Evolutionary conservation across 257 asterid genomes (phyloP), one percentile per base, ranked within the genome.

Genomic region (Fraxinus cuspidata): DNA sequence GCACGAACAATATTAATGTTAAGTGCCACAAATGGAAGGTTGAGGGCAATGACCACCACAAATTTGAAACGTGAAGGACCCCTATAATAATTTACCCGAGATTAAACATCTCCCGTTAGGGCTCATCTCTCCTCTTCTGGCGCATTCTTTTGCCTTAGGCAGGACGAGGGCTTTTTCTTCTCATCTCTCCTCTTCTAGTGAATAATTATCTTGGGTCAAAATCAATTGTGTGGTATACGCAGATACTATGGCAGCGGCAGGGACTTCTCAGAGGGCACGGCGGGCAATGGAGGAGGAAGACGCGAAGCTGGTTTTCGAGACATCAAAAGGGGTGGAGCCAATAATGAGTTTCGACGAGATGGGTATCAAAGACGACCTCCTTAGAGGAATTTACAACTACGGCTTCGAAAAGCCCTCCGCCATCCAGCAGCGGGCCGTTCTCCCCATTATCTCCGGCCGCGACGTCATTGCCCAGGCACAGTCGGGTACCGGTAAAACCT

Each of bases 321-420:
- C 97, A 9, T 89, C 97, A 0, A 87, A 92, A 71, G 98, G 96
- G 23, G 98, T 94, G 32, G 96, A 91, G 85, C 93, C 97, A 4
- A 91, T 94, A 5, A 56, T 78, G 86, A 92, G 91, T 82, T 94
- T 90, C 82, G 96, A 91, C 74, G 97, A 90, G 82, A 92, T 94
- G 98, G 97, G 97, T 1, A 90, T 94, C 37, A 91, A 94, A 76
- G 97, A 94, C 69, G 91, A 88, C 47, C 85, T 94, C 35, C 88
- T 94, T 75, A 75, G 97, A 77, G 98, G 98, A 15, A 90, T 92
- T 79, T 92, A 89, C 84, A 84, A 86, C 40, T 89, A 90, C 81
- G 98, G 98, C 3, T 94, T 94, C 73, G 98, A 94, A 85, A 94
- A 92, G 82, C 98, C 98, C 77, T 92, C 97, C 1, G 98, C 98